Base-by-base conservation (phyloP, 345 rosid species). In the Boechera stricta region DNA sequence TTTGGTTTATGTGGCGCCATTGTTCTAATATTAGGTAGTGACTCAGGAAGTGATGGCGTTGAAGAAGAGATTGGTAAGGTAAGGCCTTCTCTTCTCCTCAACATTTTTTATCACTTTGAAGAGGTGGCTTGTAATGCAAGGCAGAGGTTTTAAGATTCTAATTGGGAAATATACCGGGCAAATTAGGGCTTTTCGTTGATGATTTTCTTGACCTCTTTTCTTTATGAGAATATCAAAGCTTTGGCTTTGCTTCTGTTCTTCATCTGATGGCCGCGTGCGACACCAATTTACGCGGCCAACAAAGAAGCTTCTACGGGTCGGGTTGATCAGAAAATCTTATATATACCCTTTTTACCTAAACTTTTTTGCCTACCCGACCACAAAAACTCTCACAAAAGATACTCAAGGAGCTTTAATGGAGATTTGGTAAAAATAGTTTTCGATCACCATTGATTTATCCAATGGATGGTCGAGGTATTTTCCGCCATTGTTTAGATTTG, bases 261-360 rank as follows among this genome's bases (percentile, higher is more conserved):
- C 31, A 48, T 33, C 60, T 57, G 75, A n/a, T 60, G 87, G 83
- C 87, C 77, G 80, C 83, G 77, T 76, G 69, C 49, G 78, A 49
- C 62, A 57, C 59, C 13, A 71, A 71, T 59, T 79, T 73, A 45
- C 80, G 77, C 89, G 87, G 85, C 86, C 87, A 57, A 77, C 82
- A 39, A 13, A 67, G 64, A 64, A 59, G 68, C 44, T 78, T 47
- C 59, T 42, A 69, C 70, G 62, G 76, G 69, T 64, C 83, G 58
- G 83, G 77, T 38, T 58, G 64, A 65, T 74, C 48, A 75, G 67
- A 64, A 54, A 64, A 63, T 64, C 69, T 75, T 70, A 4, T 39
- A 7, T 73, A 31, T 39, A 13, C 42, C 55, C 33, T 28, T 64
- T 53, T 49, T 32, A 63, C 71, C 32, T 72, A 29, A 56, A 65